Evolutionary conservation across 306 rosid species (phyloP).

Genomic region (Senna tora): DNA sequence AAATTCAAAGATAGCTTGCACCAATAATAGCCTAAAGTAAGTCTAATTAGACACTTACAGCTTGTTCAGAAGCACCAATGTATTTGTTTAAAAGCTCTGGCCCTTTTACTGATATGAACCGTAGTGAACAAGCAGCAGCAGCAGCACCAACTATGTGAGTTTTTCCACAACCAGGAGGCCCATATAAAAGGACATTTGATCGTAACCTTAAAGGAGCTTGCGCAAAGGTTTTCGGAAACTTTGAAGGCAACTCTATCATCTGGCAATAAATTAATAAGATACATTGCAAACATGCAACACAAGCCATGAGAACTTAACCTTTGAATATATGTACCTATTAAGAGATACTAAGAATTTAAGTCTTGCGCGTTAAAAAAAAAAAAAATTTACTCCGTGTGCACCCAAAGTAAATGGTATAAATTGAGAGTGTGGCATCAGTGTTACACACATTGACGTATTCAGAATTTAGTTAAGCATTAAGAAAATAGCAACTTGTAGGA

Average conservation of each 20-base stretch:
- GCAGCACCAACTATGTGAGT: constrained; percentile 96
- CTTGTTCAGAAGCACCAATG: constrained; percentile 99
- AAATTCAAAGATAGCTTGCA: constrained; percentile 18
- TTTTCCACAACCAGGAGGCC: constrained; percentile 99
- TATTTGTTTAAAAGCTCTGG: constrained; percentile 95
- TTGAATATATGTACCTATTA: no score
- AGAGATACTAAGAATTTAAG: not conserved
- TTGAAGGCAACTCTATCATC: constrained; percentile 96
- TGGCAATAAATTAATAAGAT: constrained; percentile 40
- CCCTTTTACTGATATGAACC: constrained; percentile 93
- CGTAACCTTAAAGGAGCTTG: constrained; percentile 94
- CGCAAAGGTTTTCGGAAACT: constrained; percentile 82
- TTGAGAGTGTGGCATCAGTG: no score
- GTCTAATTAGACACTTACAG: constrained; percentile 62
- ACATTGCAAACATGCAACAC: constrained; percentile 24
- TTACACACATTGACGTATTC: no score
- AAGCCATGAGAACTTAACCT: constrained; percentile 25
- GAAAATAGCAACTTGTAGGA: not conserved
- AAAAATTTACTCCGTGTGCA: no score
- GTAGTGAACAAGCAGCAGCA: constrained; percentile 89
- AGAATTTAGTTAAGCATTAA: no score
- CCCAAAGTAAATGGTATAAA: no score
- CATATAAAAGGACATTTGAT: constrained; percentile 88
- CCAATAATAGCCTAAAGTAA: constrained; percentile 32
- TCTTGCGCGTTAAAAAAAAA: no score